Percentiles rank a stretch among this genome's conserved stretches.
Evolutionary conservation across 176 grass and related monocot species (phyloP).

Genomic region (Avena insularis): DNA sequence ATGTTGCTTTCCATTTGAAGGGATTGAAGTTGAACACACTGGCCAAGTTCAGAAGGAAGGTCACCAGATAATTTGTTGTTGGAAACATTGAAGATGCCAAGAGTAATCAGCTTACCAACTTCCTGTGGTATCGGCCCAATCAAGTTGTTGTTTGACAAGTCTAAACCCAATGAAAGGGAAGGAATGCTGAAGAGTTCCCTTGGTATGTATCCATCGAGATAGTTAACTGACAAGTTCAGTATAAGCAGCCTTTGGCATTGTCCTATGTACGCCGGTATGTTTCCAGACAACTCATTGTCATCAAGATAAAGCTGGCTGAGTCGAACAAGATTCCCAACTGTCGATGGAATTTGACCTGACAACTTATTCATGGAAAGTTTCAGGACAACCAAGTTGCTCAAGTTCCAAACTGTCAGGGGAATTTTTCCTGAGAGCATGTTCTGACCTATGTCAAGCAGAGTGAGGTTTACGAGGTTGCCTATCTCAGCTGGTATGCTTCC

Average conservation of each 20-base stretch:
- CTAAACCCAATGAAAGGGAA: constrained; percentile 17
- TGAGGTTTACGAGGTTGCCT: constrained; percentile 48
- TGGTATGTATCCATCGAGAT: constrained; percentile 45
- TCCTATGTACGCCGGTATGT: constrained; percentile 46
- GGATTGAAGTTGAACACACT: neutral
- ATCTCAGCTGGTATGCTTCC: constrained; percentile 47
- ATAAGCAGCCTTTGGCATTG: constrained; percentile 20
- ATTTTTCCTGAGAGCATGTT: constrained; percentile 65
- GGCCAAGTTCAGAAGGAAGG: constrained; percentile 9
- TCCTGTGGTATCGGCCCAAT: neutral
- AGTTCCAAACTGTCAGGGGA: constrained; percentile 51
- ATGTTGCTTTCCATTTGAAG: constrained; percentile 33
- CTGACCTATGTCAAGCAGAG: constrained; percentile 39
- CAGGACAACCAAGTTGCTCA: constrained; percentile 39
- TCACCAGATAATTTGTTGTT: constrained; percentile 35
- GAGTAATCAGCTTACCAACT: constrained; percentile 31
- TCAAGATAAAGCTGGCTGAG: constrained; percentile 47
- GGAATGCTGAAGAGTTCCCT: neutral
- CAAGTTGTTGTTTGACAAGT: constrained; percentile 25
- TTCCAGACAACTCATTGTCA: constrained; percentile 48
- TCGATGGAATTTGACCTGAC: constrained; percentile 51
- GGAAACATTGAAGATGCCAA: neutral
- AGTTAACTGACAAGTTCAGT: constrained; percentile 50
- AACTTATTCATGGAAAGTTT: constrained; percentile 53
- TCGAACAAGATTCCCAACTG: constrained; percentile 47